Base-by-base conservation (phyloP, 2,329 filamentous ascomycete genomes). In the Neonectria magnoliae region DNA sequence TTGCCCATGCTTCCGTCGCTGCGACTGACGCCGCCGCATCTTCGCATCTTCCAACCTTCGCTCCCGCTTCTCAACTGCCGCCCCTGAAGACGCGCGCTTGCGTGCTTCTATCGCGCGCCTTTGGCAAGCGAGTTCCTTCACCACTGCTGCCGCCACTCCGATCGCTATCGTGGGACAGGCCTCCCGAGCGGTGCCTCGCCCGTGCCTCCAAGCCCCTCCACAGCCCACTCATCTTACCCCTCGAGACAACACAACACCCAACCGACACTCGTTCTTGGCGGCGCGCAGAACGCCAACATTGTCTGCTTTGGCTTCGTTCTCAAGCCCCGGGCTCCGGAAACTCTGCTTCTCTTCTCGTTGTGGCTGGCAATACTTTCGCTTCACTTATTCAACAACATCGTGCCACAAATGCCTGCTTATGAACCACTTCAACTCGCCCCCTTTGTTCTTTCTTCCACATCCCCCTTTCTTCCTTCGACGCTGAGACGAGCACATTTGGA, bases 1-100 rank as follows among this genome's bases (percentile, higher is more conserved):
- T 64, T 45, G 48, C 60, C 60, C 31, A 27, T 56, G 44, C 33
- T 64, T 51, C 45, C 52, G 51, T 56, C 55, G 60, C 57, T 59
- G 63, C 65, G 36, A 55, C 55, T 31, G 25, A 66, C 60, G 59
- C 62, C 60, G 59, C 62, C 50, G 60, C 57, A 62, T 55, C 56
- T 22, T 71, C 64, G 60, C 63, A 68, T 70, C 68, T 65, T 66
- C 68, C 47, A 45, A 65, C 63, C 45, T 65, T 68, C 68, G 53
- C 64, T 66, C 57, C 60, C 56, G 60, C 64, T 62, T 67, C 54
- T 62, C 58, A 65, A 55, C 69, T 47, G 66, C 64, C 59, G 51
- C 53, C 56, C 33, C 57, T 51, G 57, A 62, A 64, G 38, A 56
- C 59, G 63, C 60, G 68, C 67, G 68, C 63, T 66, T 62, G 62